Conservation (phyloP, 106 monocot genomes). For the Alisma plantagoaquatica region DNA sequence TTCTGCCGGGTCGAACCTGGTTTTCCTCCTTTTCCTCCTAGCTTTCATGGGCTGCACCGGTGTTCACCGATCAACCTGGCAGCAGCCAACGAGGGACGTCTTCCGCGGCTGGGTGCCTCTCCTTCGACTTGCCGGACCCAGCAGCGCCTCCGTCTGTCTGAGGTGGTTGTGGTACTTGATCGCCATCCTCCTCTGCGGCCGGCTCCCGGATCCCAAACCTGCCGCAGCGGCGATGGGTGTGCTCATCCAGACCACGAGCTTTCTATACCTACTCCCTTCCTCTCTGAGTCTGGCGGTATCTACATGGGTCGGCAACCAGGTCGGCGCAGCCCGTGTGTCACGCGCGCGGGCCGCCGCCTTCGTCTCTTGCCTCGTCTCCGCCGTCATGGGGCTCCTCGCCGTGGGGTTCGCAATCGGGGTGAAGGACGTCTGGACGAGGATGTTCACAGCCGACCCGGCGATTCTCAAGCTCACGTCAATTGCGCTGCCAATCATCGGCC, state of each 20-base stretch:
- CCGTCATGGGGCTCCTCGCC: conserved; percentile 36
- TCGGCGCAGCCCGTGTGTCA: conserved; percentile 59
- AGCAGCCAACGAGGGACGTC: conserved; percentile 38
- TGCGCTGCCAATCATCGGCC: conserved; percentile 60
- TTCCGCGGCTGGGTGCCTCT: conserved; percentile 26
- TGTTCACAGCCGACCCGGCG: conserved; percentile 54
- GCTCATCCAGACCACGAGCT: conserved; percentile 88
- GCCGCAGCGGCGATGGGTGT: conserved; percentile 74
- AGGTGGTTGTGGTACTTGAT: conserved; percentile 99
- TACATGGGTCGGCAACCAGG: conserved; percentile 88
- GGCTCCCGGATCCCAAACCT: conserved; percentile 62
- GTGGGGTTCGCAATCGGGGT: conserved; percentile 39
- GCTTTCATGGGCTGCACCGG: conserved; percentile 38
- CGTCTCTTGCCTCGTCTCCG: conserved; percentile 54
- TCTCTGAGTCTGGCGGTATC: conserved; percentile 75
- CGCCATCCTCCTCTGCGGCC: conserved; percentile 79
- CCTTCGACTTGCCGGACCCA: conserved; percentile 60
- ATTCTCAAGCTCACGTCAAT: conserved; percentile 52
- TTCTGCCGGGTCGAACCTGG: conserved; percentile 55
- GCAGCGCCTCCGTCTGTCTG: conserved; percentile 76
- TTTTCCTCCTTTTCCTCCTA: conserved; percentile 69
- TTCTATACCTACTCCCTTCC: conserved; percentile 96
- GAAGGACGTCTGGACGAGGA: conserved; percentile 31
- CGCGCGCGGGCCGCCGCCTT: conserved; percentile 52
- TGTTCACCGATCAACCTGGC: conserved; percentile 47